Percentiles rank a stretch among this genome's conserved stretches.
Conservation (phyloP, 345 rosid species). For the Viola odorata region DNA sequence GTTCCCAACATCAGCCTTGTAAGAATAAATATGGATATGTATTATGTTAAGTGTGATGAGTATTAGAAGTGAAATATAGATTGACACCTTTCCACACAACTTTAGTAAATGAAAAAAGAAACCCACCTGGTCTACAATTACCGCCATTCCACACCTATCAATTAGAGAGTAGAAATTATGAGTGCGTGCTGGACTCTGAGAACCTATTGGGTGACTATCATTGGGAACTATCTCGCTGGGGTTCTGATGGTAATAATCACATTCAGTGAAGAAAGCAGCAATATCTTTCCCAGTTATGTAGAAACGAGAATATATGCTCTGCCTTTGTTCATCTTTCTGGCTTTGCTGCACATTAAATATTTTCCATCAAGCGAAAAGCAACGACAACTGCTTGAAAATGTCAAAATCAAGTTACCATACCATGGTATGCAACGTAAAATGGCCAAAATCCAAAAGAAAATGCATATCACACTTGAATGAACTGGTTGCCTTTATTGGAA, state of each 20-base stretch:
- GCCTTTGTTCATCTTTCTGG: slow-evolving; percentile 67
- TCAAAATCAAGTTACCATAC: slow-evolving; percentile 37
- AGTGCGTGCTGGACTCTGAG: slow-evolving; percentile 39
- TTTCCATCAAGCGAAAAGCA: slow-evolving; percentile 13
- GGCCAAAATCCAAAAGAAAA: slow-evolving; percentile 95
- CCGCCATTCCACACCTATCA: slow-evolving; percentile 95
- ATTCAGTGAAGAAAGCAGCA: slow-evolving; percentile 82
- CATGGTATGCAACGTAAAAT: slow-evolving; percentile 80
- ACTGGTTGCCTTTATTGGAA: slow-evolving; percentile 65
- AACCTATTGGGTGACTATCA: slow-evolving; percentile 32
- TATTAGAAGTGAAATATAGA: neutral
- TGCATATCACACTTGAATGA: slow-evolving; percentile 65
- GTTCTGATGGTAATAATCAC: slow-evolving; percentile 45
- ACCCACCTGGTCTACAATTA: slow-evolving; percentile 88
- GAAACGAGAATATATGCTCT: slow-evolving; percentile 83
- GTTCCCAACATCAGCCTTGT: neutral
- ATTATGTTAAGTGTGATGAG: neutral
- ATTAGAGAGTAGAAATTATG: slow-evolving; percentile 65
- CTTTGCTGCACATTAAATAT: slow-evolving; percentile 49
- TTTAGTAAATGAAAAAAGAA: neutral
- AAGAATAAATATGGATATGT: neutral
- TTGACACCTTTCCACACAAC: neutral
- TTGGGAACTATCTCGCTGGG: slow-evolving; percentile 38
- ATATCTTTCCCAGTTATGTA: slow-evolving; percentile 92
- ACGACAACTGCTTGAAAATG: slow-evolving; percentile 14